Percentiles rank a stretch among this genome's conserved stretches.
Conservation (phyloP, 2,329 filamentous ascomycete genomes). For the Kalaharituber pfeilii region DNA sequence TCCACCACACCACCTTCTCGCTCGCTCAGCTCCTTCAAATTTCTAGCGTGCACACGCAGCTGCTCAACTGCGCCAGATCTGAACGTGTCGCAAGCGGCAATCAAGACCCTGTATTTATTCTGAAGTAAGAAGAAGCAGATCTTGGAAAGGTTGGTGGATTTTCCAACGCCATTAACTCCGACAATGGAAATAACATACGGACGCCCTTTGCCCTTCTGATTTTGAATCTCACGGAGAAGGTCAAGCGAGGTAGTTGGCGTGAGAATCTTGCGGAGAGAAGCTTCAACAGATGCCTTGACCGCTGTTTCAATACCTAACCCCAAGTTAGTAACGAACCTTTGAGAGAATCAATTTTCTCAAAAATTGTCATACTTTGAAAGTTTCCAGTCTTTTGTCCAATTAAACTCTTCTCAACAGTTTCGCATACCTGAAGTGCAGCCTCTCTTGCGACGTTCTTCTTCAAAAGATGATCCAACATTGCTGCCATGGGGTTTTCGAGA, state of each 20-base stretch:
- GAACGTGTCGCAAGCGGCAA: constrained; percentile 92
- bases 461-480: constrained; percentile 87
- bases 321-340: no score
- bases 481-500: constrained; percentile 78
- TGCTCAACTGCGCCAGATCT: constrained; percentile 94
- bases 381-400: constrained; percentile 78
- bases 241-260: constrained; percentile 91
- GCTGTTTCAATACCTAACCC: constrained; percentile 50
- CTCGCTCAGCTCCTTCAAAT: constrained; percentile 70
- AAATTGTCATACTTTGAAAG: constrained; percentile 46
- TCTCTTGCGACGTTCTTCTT: constrained; percentile 94
- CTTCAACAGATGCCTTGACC: constrained; percentile 75
- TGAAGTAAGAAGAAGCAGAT: constrained; percentile 96
- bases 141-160: constrained; percentile 93
- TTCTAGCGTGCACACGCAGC: constrained; percentile 83
- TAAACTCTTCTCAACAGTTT: constrained; percentile 78
- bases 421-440: constrained; percentile 76
- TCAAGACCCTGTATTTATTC: constrained; percentile 88
- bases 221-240: constrained; percentile 79
- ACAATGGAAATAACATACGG: constrained; percentile 98
- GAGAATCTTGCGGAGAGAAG: constrained; percentile 82
- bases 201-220: constrained; percentile 44
- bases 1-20: constrained; percentile 75
- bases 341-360: constrained; percentile 23
- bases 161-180: constrained; percentile 94